Evolutionary conservation across 2,329 filamentous ascomycete species (phyloP), one percentile per base, ranked within the genome.

Genomic region (Cladosporium cucumerinum): DNA sequence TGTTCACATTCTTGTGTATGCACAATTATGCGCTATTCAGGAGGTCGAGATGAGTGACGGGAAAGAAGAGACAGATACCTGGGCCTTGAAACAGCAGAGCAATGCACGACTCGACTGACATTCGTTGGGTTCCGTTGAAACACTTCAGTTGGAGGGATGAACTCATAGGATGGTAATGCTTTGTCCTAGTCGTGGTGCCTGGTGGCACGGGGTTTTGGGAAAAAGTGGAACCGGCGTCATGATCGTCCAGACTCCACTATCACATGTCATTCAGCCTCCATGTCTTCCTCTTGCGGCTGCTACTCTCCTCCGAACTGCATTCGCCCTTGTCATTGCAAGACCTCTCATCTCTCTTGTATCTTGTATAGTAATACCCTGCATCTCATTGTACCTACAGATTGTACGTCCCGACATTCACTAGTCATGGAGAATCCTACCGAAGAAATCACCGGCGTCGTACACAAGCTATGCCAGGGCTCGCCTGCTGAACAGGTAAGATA

Each of bases 361-460:
- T 28, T 54, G 21, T 7, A 52, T 34, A 25, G 6, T 52, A 25
- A 8, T 52, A 21, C 5, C 8, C 10, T 46, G n/a, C 39, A 46
- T 46, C n/a, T 21, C 3, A 23, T 6, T 46, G n/a, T 21, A 46
- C 39, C 39, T 23, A 23, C 39, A 21, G 21, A 46, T 10, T 46
- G n/a, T 7, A 34, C 54, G 26, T 39, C 30, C 39, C 54, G 1
- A 39, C 32, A 32, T 26, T 36, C 21, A n/a, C 21, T 48, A 39
- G 34, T 18, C 48, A 75, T 75, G 73, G 73, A 75, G 52, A 66
- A 73, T 60, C 72, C 70, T 81, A 81, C 82, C 28, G 72, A 78
- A 55, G 88, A 96, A 67, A 89, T 94, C 69, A 73, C 81, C 25
- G 75, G 77, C 12, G 82, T 96, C 61, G 90, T 96, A 75, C 83